These are phyloP conservation scores for Coemansia sp. DNA, from an alignment of 192 early-diverging fungal species.

Conservation along the genomic window DNA sequence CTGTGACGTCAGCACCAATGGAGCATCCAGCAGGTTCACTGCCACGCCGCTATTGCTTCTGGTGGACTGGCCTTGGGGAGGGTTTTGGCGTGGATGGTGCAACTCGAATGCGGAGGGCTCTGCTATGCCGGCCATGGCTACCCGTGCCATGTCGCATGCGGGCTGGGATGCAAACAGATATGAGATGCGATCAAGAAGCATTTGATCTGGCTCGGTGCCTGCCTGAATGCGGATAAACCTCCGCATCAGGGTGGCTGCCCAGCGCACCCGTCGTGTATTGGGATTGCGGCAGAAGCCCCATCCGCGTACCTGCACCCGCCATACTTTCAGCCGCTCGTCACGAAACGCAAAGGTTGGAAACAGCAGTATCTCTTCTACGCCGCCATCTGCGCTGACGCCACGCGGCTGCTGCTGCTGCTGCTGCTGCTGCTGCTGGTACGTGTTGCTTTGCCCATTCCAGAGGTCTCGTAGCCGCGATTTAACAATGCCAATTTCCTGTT, in stretches of 20 bases:
- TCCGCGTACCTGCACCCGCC: constrained; percentile 50
- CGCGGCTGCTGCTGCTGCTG: constrained; percentile 16
- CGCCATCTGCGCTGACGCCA: not conserved
- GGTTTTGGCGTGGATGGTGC: constrained; percentile 6
- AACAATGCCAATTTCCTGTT: constrained; percentile 34
- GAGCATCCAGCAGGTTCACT: constrained; percentile 45
- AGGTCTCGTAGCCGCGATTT: constrained; percentile 34
- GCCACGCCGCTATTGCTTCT: constrained; percentile 1
- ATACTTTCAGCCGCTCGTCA: constrained; percentile 49
- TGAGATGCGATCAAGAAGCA: constrained; percentile 43
- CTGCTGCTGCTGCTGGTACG: too few species aligned
- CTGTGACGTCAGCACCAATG: constrained; percentile 33
- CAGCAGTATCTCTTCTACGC: constrained; percentile 42
- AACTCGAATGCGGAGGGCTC: constrained; percentile 45
- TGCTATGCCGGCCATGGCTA: constrained; percentile 44
- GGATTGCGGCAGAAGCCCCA: constrained; percentile 47
- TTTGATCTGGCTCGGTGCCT: constrained; percentile 28
- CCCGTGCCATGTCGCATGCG: constrained; percentile 28
- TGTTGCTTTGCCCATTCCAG: constrained; percentile 11
- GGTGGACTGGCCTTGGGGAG: not conserved
- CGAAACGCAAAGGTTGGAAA: constrained; percentile 49
- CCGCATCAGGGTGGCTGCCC: constrained; percentile 37
- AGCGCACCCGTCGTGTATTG: constrained; percentile 24
- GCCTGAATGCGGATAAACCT: constrained; percentile 32
- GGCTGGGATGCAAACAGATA: constrained; percentile 43